These are phyloP conservation scores for Tricholoma sp. DNA, from an alignment of 768 basidiomycete species.

Conservation along the genomic window DNA sequence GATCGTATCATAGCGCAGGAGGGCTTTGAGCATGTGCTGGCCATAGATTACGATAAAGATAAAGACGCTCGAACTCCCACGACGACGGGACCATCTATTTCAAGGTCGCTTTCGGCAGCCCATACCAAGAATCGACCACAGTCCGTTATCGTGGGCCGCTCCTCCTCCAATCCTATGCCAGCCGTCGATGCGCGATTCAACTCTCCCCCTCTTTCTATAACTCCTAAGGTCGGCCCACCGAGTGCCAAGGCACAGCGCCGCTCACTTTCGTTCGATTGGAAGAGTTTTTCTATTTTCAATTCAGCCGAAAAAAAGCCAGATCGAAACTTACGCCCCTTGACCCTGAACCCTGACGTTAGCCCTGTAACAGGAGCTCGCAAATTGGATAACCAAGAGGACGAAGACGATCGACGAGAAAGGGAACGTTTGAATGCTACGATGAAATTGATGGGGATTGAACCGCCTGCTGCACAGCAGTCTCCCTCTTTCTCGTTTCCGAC, in stretches of 20 bases:
- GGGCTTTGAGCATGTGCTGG: slow-evolving; percentile 94
- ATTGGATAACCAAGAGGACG: slow-evolving; percentile 85
- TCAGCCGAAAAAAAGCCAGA: slow-evolving; percentile 61
- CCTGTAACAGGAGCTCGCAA: slow-evolving; percentile 64
- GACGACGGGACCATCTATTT: slow-evolving; percentile 28
- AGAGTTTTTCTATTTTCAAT: slow-evolving; percentile 66
- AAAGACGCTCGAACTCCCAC: slow-evolving; percentile 35
- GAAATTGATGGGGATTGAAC: slow-evolving; percentile 91
- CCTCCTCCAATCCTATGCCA: slow-evolving; percentile 31
- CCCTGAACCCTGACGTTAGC: slow-evolving; percentile 59
- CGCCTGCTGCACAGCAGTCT: slow-evolving; percentile 40
- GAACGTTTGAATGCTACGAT: slow-evolving; percentile 87
- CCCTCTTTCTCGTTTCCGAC: slow-evolving; percentile 21
- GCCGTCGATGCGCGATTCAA: slow-evolving; percentile 19
- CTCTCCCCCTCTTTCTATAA: slow-evolving; percentile 18
- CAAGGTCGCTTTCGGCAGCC: slow-evolving; percentile 25
- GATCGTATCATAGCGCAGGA: slow-evolving; percentile 96
- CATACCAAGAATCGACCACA: slow-evolving; percentile 54
- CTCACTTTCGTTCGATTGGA: slow-evolving; percentile 85
- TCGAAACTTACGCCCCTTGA: slow-evolving; percentile 61
- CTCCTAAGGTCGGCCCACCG: slow-evolving; percentile 18
- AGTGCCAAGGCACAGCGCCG: slow-evolving; percentile 53
- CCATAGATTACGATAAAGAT: slow-evolving; percentile 80
- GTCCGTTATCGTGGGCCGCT: slow-evolving; percentile 48
- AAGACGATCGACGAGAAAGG: slow-evolving; percentile 83